Base-by-base conservation (phyloP, 2,329 filamentous ascomycete species). In the Phaeosphaeria sp. region DNA sequence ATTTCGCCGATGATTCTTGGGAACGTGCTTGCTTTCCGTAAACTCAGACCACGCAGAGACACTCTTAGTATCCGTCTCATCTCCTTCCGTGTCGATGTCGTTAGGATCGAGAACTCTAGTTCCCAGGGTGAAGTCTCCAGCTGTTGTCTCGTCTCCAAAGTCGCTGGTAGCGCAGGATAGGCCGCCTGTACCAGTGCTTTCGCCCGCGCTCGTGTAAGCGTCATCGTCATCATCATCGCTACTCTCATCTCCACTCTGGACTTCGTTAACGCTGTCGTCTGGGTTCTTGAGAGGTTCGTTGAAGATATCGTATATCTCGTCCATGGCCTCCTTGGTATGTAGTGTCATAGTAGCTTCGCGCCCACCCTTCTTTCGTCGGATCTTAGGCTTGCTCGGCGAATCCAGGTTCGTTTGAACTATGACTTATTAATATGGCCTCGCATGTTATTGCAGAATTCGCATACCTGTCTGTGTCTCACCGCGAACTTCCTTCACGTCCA, bases 291-390 rank as follows among this genome's bases (percentile, higher is more conserved):
- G 77, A 1, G 95, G 94, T 56, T 95, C 91, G 71, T 95, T 98
- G 79, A 98, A 99, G 48, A 99, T 92, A 56, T 93, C 93, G 71
- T 98, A 98, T 51, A 99, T 97, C 67, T 99, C 95, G 67, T 98
- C 93, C 61, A 94, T 97, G 4, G 95, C 95, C 64, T 95, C 94
- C 68, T 87, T 91, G 13, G 95, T 99, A 73, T 98, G 93, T 64
- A 99, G 87, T 0, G 95, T 99, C 93, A 99, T 97, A 1, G 95
- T 99, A n/a, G 93, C 91, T 77, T 98, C 94, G 36, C 61, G 63
- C 11, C 83, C 84, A 51, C 88, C 89, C 75, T 91, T 95, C 76
- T 91, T 91, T 83, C 89, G 90, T 55, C 69, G 67, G 54, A 94
- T 84, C 77, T 96, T 98, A 8, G 68, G 65, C 3, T 88, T 88